A percentile compares a stretch with the other conserved stretches of the same genome.
Evolutionary conservation across 331 rosid genomes (phyloP).

Genomic region (Spiraea crenata): DNA sequence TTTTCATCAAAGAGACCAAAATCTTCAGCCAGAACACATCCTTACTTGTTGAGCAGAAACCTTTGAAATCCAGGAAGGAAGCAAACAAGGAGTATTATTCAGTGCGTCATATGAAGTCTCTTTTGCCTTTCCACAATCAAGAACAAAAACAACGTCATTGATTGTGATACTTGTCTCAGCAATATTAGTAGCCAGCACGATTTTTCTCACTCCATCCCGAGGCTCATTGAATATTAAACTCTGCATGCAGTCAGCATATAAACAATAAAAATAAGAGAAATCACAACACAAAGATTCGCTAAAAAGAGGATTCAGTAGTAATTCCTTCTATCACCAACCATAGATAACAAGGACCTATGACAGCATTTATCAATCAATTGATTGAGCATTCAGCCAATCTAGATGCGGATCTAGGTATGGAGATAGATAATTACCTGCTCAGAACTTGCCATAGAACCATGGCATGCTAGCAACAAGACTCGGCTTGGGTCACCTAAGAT

Average conservation of each 20-base stretch:
- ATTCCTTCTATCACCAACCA: constrained; percentile 11
- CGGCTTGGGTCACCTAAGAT: constrained; percentile 68
- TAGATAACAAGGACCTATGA: constrained; percentile 2
- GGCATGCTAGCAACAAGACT: constrained; percentile 81
- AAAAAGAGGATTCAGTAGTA: neutral
- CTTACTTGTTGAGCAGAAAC: constrained; percentile 95
- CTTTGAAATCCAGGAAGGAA: constrained; percentile 98
- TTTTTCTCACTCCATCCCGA: constrained; percentile 76
- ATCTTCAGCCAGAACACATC: constrained; percentile 38
- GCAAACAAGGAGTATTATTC: constrained; percentile 96
- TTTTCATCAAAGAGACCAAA: constrained; percentile 15
- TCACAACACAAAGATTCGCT: neutral
- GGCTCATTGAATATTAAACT: constrained; percentile 84
- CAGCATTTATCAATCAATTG: neutral
- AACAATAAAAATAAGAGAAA: constrained; percentile 13
- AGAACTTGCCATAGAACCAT: constrained; percentile 94
- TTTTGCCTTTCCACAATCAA: constrained; percentile 98
- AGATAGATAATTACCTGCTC: constrained; percentile 63
- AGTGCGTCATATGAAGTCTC: constrained; percentile 97
- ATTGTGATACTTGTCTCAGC: constrained; percentile 97
- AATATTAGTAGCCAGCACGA: constrained; percentile 93
- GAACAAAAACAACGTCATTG: constrained; percentile 85
- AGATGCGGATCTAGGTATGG: neutral
- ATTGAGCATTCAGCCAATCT: neutral
- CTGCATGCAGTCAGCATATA: constrained; percentile 54